Percentiles rank a stretch among this genome's conserved stretches.
Conservation (phyloP, 2,329 filamentous ascomycete genomes). For the Phoma sp. region DNA sequence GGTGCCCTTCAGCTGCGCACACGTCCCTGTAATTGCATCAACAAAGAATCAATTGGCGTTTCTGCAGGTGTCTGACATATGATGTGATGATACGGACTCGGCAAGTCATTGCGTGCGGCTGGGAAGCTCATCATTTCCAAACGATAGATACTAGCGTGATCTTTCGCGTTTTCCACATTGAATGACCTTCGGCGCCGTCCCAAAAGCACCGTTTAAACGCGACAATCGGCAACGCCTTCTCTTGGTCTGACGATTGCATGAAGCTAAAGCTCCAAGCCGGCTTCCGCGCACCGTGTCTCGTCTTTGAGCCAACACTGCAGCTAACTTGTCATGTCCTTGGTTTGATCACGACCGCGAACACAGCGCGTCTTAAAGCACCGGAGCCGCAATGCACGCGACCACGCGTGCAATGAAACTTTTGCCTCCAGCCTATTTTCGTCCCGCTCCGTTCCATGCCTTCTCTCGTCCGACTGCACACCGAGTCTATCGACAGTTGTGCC, state of each 20-base stretch:
- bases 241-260: slow-evolving; percentile 32
- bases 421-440: slow-evolving; percentile 34
- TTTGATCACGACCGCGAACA: slow-evolving; percentile 44
- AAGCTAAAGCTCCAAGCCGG: slow-evolving; percentile 41
- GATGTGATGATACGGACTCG: slow-evolving; percentile 32
- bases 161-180: slow-evolving; percentile 30
- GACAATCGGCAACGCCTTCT: slow-evolving; percentile 32
- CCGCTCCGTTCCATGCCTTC: slow-evolving; percentile 34
- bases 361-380: slow-evolving; percentile 38
- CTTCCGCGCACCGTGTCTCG: slow-evolving; percentile 32
- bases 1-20: slow-evolving; percentile 22
- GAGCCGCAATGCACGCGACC: slow-evolving; percentile 41
- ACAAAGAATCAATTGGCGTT: slow-evolving; percentile 27
- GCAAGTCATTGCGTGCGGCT: slow-evolving; percentile 33
- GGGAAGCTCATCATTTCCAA: slow-evolving; percentile 32
- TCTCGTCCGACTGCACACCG: slow-evolving; percentile 26
- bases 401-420: slow-evolving; percentile 36
- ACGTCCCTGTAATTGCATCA: slow-evolving; percentile 21
- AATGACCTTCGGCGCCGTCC: slow-evolving; percentile 11
- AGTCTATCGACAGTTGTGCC: slow-evolving; percentile 31
- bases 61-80: slow-evolving; percentile 25
- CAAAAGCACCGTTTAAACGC: slow-evolving; percentile 36
- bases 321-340: slow-evolving; percentile 30
- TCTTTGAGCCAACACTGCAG: slow-evolving; percentile 16
- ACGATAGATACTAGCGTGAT: slow-evolving; percentile 34